Conservation (phyloP, 495 filamentous ascomycete genomes). For the Chaetomidium leptoderma region DNA sequence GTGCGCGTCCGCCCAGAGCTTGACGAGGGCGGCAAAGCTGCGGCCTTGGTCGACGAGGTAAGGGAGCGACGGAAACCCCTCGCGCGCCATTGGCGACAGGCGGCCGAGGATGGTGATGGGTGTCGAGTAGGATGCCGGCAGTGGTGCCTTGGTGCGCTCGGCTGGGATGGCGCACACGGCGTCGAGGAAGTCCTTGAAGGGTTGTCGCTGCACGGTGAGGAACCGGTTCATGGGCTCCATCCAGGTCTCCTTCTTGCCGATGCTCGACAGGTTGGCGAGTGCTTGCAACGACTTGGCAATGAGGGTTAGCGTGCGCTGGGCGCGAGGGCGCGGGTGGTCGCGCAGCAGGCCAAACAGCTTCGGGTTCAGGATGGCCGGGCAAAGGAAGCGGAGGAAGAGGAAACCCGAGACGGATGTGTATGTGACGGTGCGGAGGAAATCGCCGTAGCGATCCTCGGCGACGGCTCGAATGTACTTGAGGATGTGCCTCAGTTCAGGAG, state of each 20-base stretch:
- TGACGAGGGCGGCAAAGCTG: constrained; percentile 82
- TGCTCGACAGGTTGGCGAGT: constrained; percentile 86
- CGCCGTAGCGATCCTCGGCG: constrained; percentile 95
- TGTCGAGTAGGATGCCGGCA: constrained; percentile 86
- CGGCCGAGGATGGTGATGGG: constrained; percentile 86
- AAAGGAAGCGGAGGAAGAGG: constrained; percentile 92
- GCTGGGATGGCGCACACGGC: constrained; percentile 75
- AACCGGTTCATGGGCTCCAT: constrained; percentile 98
- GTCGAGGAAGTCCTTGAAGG: constrained; percentile 86
- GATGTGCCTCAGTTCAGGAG: constrained; percentile 78
- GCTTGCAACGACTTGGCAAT: constrained; percentile 96
- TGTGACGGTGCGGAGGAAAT: constrained; percentile 83
- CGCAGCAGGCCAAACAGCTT: constrained; percentile 86
- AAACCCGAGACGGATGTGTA: constrained; percentile 98
- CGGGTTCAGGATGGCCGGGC: constrained; percentile 91
- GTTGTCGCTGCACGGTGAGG: constrained; percentile 56
- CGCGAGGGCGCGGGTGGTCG: constrained; percentile 82
- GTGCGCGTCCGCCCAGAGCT: constrained; percentile 73
- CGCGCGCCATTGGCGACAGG: constrained; percentile 72
- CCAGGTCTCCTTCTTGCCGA: constrained; percentile 94
- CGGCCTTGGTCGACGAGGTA: constrained; percentile 90
- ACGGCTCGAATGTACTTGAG: constrained; percentile 91
- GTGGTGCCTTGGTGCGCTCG: constrained; percentile 56
- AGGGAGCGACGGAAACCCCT: constrained; percentile 91
- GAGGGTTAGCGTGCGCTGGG: constrained; percentile 87